phyloP scores from a whole-genome alignment of 2,329 filamentous ascomycete genomes.

The Penicillium sp. region DNA sequence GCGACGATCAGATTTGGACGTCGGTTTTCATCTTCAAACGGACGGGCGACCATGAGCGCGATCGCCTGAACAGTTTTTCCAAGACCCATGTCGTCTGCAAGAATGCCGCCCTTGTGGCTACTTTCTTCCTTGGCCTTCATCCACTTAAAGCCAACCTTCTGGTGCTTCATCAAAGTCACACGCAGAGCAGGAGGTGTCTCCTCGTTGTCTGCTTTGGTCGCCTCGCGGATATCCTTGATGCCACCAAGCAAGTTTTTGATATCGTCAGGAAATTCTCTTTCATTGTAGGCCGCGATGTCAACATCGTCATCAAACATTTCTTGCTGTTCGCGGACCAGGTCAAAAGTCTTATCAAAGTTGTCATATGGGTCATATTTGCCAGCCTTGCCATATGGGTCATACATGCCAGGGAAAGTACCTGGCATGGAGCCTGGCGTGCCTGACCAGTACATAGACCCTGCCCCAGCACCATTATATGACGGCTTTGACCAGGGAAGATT shows the following conservation, averaged over 20 bases:
- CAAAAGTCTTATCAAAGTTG: constrained; percentile 1
- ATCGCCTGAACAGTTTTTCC: constrained; percentile 84
- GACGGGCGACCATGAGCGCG: constrained; percentile 70
- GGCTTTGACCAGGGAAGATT: neutral
- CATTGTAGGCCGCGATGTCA: constrained; percentile 17
- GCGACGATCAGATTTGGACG: constrained; percentile 83
- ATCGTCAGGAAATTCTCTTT: constrained; percentile 60
- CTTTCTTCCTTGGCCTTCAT: constrained; percentile 73
- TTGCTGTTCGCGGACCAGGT: constrained; percentile 4
- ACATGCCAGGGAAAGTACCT: neutral
- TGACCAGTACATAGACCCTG: neutral
- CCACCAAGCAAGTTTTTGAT: constrained; percentile 70
- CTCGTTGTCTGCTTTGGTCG: constrained; percentile 62
- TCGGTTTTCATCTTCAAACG: constrained; percentile 57
- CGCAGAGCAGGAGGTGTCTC: constrained; percentile 70
- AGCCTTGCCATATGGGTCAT: neutral
- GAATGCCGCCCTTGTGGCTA: constrained; percentile 71
- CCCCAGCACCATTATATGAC: neutral
- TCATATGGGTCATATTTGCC: neutral
- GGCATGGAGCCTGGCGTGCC: neutral
- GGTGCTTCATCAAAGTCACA: constrained; percentile 74
- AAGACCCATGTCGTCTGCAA: constrained; percentile 80
- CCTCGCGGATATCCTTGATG: constrained; percentile 70
- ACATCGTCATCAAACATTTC: constrained; percentile 8
- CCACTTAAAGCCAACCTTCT: constrained; percentile 76